phyloP scores from a whole-genome alignment of 1,284 basidiomycete species.

The Microbotryomycetes sp. region DNA sequence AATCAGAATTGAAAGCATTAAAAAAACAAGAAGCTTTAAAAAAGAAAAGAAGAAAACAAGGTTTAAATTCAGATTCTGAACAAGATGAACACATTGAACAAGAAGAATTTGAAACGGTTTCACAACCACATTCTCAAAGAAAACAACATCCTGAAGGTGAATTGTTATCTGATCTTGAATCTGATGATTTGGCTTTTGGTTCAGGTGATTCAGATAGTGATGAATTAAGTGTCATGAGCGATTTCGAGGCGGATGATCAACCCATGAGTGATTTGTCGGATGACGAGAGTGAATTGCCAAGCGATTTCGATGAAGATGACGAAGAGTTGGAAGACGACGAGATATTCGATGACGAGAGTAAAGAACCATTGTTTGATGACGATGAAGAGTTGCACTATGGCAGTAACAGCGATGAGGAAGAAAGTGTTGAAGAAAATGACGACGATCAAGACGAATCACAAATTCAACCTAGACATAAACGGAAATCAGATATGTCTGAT shows the following conservation, averaged over 20 bases:
- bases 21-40: constrained; percentile 25
- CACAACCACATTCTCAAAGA: constrained; percentile 57
- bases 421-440: constrained; percentile 22
- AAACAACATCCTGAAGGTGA: constrained; percentile 46
- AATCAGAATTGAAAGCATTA: constrained; percentile 29
- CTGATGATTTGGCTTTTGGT: constrained; percentile 33
- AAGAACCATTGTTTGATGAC: constrained; percentile 38
- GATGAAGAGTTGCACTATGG: constrained; percentile 45
- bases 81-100: constrained; percentile 47
- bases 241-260: constrained; percentile 56
- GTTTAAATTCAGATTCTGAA: constrained; percentile 6
- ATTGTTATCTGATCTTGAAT: constrained; percentile 32
- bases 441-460: constrained; percentile 19
- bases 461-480: constrained; percentile 11
- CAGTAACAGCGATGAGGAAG: constrained; percentile 46
- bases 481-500: constrained; percentile 12
- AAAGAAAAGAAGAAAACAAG: constrained; percentile 22
- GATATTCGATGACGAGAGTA: constrained; percentile 43
- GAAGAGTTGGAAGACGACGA: constrained; percentile 46
- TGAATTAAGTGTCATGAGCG: constrained; percentile 53
- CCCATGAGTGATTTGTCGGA: constrained; percentile 59
- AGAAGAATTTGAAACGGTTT: constrained; percentile 57
- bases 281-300: constrained; percentile 44
- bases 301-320: constrained; percentile 48
- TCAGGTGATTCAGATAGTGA: constrained; percentile 24